Base-by-base conservation (phyloP, 129 eudicot species). In the Daucus carota region DNA sequence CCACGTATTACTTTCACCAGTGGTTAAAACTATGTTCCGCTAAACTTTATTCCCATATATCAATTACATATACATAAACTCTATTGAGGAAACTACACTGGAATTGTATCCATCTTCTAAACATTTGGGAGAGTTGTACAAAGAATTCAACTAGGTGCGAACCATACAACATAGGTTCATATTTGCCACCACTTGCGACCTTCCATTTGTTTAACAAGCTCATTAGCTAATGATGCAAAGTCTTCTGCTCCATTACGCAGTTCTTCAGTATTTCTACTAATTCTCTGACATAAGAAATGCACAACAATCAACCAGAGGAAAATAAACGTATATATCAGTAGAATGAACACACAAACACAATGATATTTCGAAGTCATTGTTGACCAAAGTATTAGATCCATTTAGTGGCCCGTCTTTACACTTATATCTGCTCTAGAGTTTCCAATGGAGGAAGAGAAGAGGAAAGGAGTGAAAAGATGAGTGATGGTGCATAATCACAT, bases 151-250 rank as follows among this genome's bases (percentile, higher is more conserved):
- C 63, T n/a, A 54, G 63, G 29, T 54, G 7, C 14, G 4, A 28
- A 12, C 15, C 41, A 40, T 20, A 60, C 20, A 72, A 24, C 28
- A 42, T 16, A 31, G 20, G 13, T 71, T 86, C 84, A 93, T 79
- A 93, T 89, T 13, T 93, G 96, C 89, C 94, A 93, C 98, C 98
- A 93, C 77, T 91, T 91, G 62, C 95, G 84, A 22, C 85, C 75
- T 83, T 93, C 98, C 97, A 91, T 91, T 20, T 72, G 87, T 83
- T 86, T 91, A n/a, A 87, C 98, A 50, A 93, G 98, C 88, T 93
- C 98, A 36, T 91, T 84, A n/a, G 98, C 97, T 78, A 93, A 80
- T 47, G 98, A 91, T 48, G 98, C 98, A 50, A 93, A 93, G 81
- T 93, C 90, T 85, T 93, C 96, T 1, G 98, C 98, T 80, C 85